Evolutionary conservation across 768 basidiomycete species (phyloP).

Genomic region (Trametes cingulata): DNA sequence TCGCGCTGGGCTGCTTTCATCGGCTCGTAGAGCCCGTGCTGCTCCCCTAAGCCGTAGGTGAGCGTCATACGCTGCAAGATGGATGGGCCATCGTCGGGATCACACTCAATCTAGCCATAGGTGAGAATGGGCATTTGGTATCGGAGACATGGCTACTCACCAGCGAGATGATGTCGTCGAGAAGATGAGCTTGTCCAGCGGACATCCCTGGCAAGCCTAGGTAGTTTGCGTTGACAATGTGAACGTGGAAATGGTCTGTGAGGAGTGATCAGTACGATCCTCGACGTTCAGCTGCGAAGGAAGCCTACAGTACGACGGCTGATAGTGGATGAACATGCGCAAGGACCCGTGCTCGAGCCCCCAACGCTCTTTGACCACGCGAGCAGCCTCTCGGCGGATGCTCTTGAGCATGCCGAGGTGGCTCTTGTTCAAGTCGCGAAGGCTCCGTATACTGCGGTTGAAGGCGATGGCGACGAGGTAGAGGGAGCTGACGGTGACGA

Average conservation of each 20-base stretch:
- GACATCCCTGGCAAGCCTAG: constrained; percentile 63
- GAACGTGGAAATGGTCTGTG: constrained; percentile 91
- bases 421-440: constrained; percentile 69
- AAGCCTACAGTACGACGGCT: constrained; percentile 87
- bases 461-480: constrained; percentile 83
- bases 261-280: background rate
- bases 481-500: constrained; percentile 66
- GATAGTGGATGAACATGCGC: constrained; percentile 90
- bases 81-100: constrained; percentile 45
- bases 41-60: constrained; percentile 81
- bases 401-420: constrained; percentile 70
- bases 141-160: constrained; percentile 41
- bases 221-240: constrained; percentile 81
- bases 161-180: constrained; percentile 89
- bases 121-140: background rate
- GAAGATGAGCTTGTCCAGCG: constrained; percentile 88
- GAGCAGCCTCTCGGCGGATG: constrained; percentile 58
- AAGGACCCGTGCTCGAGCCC: constrained; percentile 61
- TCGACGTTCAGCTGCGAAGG: constrained; percentile 10
- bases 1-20: constrained; percentile 22
- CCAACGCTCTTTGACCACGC: constrained; percentile 62
- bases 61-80: constrained; percentile 73
- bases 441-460: constrained; percentile 59
- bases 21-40: constrained; percentile 61
- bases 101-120: constrained; percentile 61